phyloP scores from a whole-genome alignment of 257 asterid genomes.

The Fraxinus pennsylvanica region DNA sequence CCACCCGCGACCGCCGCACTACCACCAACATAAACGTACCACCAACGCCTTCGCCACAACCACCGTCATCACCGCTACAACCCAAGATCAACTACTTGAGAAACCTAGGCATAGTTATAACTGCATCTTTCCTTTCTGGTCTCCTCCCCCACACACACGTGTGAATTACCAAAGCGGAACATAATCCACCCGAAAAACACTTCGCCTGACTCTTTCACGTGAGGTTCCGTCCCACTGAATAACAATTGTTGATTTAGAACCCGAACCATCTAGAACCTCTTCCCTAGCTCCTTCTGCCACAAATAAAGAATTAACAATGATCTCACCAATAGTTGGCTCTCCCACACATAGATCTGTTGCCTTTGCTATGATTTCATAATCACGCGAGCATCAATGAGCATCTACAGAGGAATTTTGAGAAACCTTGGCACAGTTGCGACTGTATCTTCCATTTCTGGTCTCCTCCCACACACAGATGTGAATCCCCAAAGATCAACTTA shows the following conservation, averaged over 20 bases:
- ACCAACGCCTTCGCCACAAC: too few relatives aligned
- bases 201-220: slow-evolving; percentile 43
- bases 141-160: slow-evolving; percentile 79
- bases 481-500: too few relatives aligned
- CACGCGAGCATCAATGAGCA: not conserved
- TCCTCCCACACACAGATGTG: too few relatives aligned
- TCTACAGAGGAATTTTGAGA: too few relatives aligned
- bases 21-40: too few relatives aligned
- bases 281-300: slow-evolving; percentile 33
- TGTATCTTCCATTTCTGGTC: too few relatives aligned
- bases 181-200: slow-evolving; percentile 81
- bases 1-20: too few relatives aligned
- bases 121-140: slow-evolving; percentile 94
- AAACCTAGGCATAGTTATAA: slow-evolving; percentile 66
- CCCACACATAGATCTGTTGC: slow-evolving; percentile 12
- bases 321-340: slow-evolving; percentile 31
- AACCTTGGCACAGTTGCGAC: too few relatives aligned
- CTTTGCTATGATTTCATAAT: slow-evolving; percentile 43
- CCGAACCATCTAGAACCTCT: slow-evolving; percentile 39
- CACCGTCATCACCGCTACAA: too few relatives aligned
- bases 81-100: slow-evolving; percentile 23
- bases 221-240: slow-evolving; percentile 38
- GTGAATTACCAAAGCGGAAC: slow-evolving; percentile 85
- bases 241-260: slow-evolving; percentile 34
- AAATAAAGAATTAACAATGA: slow-evolving; percentile 33